phyloP scores from a whole-genome alignment of 2,329 filamentous ascomycete genomes.

The Graphilbum sp. region DNA sequence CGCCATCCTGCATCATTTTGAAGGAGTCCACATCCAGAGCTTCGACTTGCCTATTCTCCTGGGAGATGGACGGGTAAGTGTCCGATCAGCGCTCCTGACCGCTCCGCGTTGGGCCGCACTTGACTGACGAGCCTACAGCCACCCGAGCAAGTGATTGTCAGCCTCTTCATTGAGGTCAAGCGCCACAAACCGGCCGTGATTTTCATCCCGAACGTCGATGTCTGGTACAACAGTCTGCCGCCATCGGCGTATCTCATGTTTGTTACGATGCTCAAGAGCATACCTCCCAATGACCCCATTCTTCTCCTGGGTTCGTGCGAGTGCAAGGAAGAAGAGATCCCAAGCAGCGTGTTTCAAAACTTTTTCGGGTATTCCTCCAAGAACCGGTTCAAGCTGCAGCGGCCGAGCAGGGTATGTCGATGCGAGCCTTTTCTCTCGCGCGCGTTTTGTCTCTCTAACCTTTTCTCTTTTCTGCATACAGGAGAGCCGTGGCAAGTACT shows the following conservation, averaged over 20 bases:
- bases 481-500: slow-evolving; percentile 61
- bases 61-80: slow-evolving; percentile 58
- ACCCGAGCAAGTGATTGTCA: slow-evolving; percentile 75
- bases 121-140: slow-evolving; percentile 25
- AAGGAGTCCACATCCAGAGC: slow-evolving; percentile 85
- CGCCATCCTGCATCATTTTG: slow-evolving; percentile 77
- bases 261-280: slow-evolving; percentile 59
- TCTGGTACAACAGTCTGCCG: slow-evolving; percentile 57
- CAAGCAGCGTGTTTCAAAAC: slow-evolving; percentile 49
- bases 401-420: slow-evolving; percentile 41
- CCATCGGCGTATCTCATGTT: slow-evolving; percentile 65
- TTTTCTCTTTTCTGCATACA: too few species aligned
- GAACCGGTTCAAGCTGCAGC: slow-evolving; percentile 55
- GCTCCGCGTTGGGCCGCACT: not conserved
- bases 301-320: slow-evolving; percentile 78
- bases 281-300: slow-evolving; percentile 82
- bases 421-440: too few species aligned
- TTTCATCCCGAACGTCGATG: slow-evolving; percentile 78
- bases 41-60: slow-evolving; percentile 83
- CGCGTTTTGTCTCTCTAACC: too few species aligned
- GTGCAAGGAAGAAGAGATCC: slow-evolving; percentile 42
- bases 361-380: slow-evolving; percentile 75
- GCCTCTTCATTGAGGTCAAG: slow-evolving; percentile 81
- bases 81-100: not conserved
- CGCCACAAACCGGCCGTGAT: slow-evolving; percentile 92